Percentiles rank a stretch among this genome's conserved stretches.
Conservation (phyloP, 441 rosid species). For the Erysimum pusillum region DNA sequence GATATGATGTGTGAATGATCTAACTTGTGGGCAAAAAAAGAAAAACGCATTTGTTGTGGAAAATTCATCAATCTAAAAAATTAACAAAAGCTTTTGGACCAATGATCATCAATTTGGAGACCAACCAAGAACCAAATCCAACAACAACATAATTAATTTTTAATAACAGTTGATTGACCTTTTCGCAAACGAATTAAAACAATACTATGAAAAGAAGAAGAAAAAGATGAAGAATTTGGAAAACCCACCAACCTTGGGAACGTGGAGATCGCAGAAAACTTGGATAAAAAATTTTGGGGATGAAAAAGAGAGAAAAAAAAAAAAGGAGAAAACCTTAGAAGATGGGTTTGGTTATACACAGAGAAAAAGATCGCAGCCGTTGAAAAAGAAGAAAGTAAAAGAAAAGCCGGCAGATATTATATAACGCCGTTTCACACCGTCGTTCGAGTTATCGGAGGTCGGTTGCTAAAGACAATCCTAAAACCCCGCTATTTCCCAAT, state of each 20-base stretch:
- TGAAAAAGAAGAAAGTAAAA: slow-evolving; percentile 9
- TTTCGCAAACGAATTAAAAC: not conserved
- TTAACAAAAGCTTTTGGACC: not conserved
- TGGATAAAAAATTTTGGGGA: not conserved
- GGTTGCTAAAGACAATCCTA: slow-evolving; percentile 32
- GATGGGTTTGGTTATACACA: slow-evolving; percentile 42
- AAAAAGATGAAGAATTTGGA: slow-evolving; percentile 14
- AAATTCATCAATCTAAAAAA: slow-evolving; percentile 1
- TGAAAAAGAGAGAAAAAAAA: slow-evolving; percentile 7
- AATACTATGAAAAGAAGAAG: not conserved
- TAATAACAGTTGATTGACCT: not conserved
- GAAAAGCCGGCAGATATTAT: slow-evolving; percentile 37
- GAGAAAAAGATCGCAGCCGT: slow-evolving; percentile 41
- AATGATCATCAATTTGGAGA: slow-evolving; percentile 20
- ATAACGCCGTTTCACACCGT: slow-evolving; percentile 45
- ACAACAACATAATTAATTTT: not conserved
- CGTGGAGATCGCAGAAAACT: slow-evolving; percentile 18
- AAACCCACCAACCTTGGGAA: slow-evolving; percentile 39
- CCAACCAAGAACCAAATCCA: slow-evolving; percentile 28
- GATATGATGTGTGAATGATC: not conserved
- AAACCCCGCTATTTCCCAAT: slow-evolving; percentile 38
- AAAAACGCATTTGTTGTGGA: slow-evolving; percentile 3
- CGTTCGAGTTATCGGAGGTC: slow-evolving; percentile 38
- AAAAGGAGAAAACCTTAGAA: slow-evolving; percentile 10
- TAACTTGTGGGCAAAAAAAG: not conserved